phyloP scores from a whole-genome alignment of 1,139 yeast genomes.

The Yamadazyma friedrichii region DNA sequence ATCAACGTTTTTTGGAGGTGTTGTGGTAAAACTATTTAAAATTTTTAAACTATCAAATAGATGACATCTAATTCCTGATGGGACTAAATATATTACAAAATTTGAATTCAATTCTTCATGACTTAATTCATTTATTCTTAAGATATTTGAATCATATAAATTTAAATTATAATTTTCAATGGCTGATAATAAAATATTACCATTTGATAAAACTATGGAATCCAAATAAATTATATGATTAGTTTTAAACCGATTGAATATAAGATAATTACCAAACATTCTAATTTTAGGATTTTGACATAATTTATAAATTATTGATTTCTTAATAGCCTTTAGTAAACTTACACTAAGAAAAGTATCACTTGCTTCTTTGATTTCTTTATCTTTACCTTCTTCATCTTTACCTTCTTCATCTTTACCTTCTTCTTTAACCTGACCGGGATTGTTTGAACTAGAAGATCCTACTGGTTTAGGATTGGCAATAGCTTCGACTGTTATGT shows the following conservation, averaged over 20 bases:
- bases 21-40: slow-evolving; percentile 38
- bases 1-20: slow-evolving; percentile 53
- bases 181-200: slow-evolving; percentile 44
- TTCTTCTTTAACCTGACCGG: slow-evolving; percentile 3
- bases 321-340: slow-evolving; percentile 61
- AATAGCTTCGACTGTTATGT: slow-evolving; percentile 25
- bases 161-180: slow-evolving; percentile 25
- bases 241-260: slow-evolving; percentile 18
- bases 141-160: slow-evolving; percentile 31
- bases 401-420: background rate
- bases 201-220: slow-evolving; percentile 52
- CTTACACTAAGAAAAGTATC: slow-evolving; percentile 51
- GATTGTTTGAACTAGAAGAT: slow-evolving; percentile 17
- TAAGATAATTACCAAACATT: slow-evolving; percentile 58
- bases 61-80: slow-evolving; percentile 74
- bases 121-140: slow-evolving; percentile 15
- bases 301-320: slow-evolving; percentile 48
- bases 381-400: background rate
- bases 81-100: slow-evolving; percentile 63
- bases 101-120: slow-evolving; percentile 16
- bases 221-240: slow-evolving; percentile 47
- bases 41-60: slow-evolving; percentile 46
- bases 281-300: slow-evolving; percentile 38
- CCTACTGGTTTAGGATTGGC: slow-evolving; percentile 17
- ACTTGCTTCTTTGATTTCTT: slow-evolving; percentile 15